Evolutionary conservation across 2,329 filamentous ascomycete genomes (phyloP), one percentile per base, ranked within the genome.

Genomic region (Paramyrothecium sp.): DNA sequence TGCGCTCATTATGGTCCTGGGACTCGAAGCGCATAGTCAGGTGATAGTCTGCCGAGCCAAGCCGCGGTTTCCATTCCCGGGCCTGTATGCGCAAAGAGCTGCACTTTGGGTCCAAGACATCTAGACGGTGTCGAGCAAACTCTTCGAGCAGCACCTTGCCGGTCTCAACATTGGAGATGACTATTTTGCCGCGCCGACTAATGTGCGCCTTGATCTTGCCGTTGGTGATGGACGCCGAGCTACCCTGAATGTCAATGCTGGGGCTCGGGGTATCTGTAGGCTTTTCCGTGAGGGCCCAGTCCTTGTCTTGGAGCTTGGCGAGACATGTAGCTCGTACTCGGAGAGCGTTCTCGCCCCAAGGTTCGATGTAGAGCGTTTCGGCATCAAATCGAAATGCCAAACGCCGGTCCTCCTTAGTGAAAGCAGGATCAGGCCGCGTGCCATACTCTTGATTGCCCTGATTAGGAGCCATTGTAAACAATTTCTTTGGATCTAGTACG

Each of bases 21-120:
- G 80, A 82, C 65, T 89, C 86, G 55, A 89, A 79, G 0, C 86
- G 75, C 60, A 79, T 73, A 1, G 83, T 86, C 11, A 87, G 71
- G 56, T 82, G 78, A 64, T 82, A 86, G 56, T 76, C 75, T 5
- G 73, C 71, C 61, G 60, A 67, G 69, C 82, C 82, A 0, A 75
- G 68, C 5, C 79, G 76, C 0, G 82, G 78, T 54, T 76, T 76
- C 65, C 86, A 82, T 63, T 86, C 83, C 21, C 84, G 80, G 1
- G 82, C 81, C 60, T 82, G 75, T 23, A 87, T 71, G 8, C 79
- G 72, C 3, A 87, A 70, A 1, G 83, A 78, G 60, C 80, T 84
- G 67, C 79, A 81, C 67, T 84, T 85, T 1, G 82, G 81, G 62
- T 86, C 83, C 41, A 87, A 75, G 7, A 79, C 58, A 0, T 72